phyloP scores from a whole-genome alignment of 805 yeast species.

The Ogataea pini region DNA sequence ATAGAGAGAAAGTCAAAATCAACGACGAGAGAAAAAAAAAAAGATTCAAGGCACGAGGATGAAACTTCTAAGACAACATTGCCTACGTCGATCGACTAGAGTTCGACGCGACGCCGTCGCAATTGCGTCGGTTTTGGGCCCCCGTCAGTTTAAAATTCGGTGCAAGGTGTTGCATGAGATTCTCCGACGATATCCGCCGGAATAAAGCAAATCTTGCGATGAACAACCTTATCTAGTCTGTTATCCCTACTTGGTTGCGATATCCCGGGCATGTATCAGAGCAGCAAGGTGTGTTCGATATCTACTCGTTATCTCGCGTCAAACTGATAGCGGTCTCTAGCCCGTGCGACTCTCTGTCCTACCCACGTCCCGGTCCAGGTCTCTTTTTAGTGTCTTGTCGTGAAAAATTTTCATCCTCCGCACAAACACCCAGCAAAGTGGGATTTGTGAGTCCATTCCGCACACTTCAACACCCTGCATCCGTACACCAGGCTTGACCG shows the following conservation, averaged over 20 bases:
- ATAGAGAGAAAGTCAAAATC: too few relatives aligned
- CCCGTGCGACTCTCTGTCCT: background rate
- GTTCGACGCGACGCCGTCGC: conserved; percentile 1
- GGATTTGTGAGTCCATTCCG: background rate
- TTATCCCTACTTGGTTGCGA: background rate
- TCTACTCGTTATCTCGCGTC: conserved; percentile 1
- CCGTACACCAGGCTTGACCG: background rate
- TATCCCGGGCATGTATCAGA: background rate
- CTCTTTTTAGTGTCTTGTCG: background rate
- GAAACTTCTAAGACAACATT: too few relatives aligned
- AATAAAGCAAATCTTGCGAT: background rate
- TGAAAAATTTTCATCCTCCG: background rate
- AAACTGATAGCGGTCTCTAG: background rate
- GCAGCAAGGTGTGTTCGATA: background rate
- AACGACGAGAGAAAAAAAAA: background rate
- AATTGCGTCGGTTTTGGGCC: background rate
- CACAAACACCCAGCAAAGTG: background rate
- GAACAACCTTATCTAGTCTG: background rate
- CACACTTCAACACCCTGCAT: background rate
- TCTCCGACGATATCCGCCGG: conserved; percentile 3
- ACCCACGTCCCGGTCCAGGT: background rate
- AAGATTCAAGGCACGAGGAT: background rate
- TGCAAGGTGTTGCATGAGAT: background rate
- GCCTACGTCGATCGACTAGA: background rate
- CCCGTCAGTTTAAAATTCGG: background rate